These are phyloP conservation scores for Geotrichum citri-aurantii DNA, from an alignment of 1,139 yeast species.

Conservation along the genomic window DNA sequence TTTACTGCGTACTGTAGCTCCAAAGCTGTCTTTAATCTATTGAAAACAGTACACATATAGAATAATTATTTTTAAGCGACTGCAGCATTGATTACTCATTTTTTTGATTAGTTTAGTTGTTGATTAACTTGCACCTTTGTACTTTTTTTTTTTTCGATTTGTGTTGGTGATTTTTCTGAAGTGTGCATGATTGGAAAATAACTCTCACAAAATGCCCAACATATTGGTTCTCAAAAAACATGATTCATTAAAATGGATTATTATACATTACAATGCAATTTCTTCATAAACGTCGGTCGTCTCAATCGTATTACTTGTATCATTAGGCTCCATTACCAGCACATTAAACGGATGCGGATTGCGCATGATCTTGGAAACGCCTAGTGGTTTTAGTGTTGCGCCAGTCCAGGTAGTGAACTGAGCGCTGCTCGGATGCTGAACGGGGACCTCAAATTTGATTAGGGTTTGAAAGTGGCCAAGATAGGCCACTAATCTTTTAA, in stretches of 20 bases:
- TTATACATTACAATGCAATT: neutral
- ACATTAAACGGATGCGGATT: neutral
- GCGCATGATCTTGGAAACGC: neutral
- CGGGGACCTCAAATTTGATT: neutral
- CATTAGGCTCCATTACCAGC: neutral
- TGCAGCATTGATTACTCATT: too few species aligned
- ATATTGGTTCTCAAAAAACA: neutral
- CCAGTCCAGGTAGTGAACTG: neutral
- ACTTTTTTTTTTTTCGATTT: too few species aligned
- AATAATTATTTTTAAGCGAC: too few species aligned
- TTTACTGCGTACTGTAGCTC: too few species aligned
- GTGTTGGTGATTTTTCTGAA: too few species aligned
- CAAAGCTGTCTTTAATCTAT: too few species aligned
- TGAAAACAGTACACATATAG: too few species aligned
- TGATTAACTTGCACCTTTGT: too few species aligned
- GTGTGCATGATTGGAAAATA: neutral
- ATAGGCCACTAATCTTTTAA: neutral
- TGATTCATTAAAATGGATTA: neutral
- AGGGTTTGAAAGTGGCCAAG: neutral
- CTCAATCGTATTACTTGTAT: neutral
- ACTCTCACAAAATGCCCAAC: neutral
- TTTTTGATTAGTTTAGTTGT: too few species aligned
- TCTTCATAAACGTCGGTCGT: neutral
- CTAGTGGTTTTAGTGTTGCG: neutral
- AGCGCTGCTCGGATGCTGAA: neutral